Percentiles rank a stretch among this genome's conserved stretches.
Evolutionary conservation across 257 asterid genomes (phyloP).

Genomic region (Solanum acaule): DNA sequence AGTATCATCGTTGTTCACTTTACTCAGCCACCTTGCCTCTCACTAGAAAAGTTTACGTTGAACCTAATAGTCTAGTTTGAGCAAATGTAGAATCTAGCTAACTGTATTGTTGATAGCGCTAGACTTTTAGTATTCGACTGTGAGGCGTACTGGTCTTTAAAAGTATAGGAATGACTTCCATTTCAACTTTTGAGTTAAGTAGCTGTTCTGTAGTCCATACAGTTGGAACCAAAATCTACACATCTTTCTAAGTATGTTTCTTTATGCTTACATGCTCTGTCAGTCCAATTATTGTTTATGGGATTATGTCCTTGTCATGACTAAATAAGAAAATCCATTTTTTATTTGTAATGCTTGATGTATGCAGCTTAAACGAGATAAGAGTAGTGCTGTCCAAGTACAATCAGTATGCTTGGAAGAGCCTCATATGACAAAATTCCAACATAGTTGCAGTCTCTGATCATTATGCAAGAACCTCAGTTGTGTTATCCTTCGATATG

Average conservation of each 20-base stretch:
- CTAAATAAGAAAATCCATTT: neutral
- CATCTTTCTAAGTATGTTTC: neutral
- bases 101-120: neutral
- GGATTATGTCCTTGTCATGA: neutral
- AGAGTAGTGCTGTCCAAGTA: neutral
- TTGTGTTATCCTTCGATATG: neutral
- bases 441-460: neutral
- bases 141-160: neutral
- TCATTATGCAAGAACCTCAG: neutral
- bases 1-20: neutral
- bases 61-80: neutral
- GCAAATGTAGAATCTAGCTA: neutral
- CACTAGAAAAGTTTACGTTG: neutral
- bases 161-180: neutral
- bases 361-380: neutral
- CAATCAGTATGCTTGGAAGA: neutral
- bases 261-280: neutral
- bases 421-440: neutral
- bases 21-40: neutral
- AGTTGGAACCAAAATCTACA: neutral
- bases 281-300: neutral
- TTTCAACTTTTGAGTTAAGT: neutral
- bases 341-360: neutral
- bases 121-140: neutral
- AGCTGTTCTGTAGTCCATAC: neutral